Evolutionary conservation across 495 filamentous ascomycete species (phyloP), one percentile per base, ranked within the genome.

Genomic region (Trichoderma virens): DNA sequence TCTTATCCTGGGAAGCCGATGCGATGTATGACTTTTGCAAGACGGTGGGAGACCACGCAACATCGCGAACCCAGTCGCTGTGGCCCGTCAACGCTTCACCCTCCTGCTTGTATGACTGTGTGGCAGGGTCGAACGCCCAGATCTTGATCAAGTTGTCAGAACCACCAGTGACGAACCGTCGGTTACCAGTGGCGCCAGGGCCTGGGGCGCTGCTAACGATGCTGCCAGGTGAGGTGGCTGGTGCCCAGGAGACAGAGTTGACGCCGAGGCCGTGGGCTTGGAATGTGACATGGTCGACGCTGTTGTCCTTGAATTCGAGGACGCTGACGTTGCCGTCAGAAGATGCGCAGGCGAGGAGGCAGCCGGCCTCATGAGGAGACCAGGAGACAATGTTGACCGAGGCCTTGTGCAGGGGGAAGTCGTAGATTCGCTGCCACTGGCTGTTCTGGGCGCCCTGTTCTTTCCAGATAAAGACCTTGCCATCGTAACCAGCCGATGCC

Each of bases 401-500:
- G 43, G 93, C 93, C 72, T 92, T 92, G 82, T 97, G 93, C 20
- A 92, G 86, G 60, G 88, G 85, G 76, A 92, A 93, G 70, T 93
- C 89, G 78, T 92, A 93, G 78, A 96, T 89, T 74, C 87, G 85
- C 68, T 88, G 86, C 90, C 89, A 91, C 23, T 62, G 61, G 34
- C 34, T 41, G 27, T 62, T 35, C 70, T 80, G 78, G 66, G 81
- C 78, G 68, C 79, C 77, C 73, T 89, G 86, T 80, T 99, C 94
- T 73, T 92, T 92, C 92, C 92, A 98, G 80, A 99, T 97, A 72
- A 97, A 83, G 67, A 98, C 93, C 75, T 94, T 96, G 77, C 94
- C 94, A 76, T 98, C 95, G 80, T 97, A 98, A 69, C 88, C 88
- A 63, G 92, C 90, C 70, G 86, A 91, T 64, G 94, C 94, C 54